Percentiles rank a stretch among this genome's conserved stretches.
These are phyloP conservation scores for Vigna angularis DNA, from an alignment of 306 rosid genomes.

Conservation along the genomic window DNA sequence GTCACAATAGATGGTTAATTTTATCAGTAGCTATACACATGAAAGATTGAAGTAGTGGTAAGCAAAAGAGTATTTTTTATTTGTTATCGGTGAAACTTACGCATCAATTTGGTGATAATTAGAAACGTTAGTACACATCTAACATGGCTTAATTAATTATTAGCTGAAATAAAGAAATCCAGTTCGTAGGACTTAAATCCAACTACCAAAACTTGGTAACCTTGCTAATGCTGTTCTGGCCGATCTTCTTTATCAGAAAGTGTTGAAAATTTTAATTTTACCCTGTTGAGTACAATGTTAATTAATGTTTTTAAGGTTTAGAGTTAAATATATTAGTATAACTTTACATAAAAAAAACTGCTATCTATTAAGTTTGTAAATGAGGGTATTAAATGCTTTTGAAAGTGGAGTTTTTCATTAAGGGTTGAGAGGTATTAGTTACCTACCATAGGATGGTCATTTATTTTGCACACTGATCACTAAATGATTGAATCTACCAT, in stretches of 20 bases:
- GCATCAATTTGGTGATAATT: conserved; percentile 29
- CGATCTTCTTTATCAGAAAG: conserved; percentile 28
- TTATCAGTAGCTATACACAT: too few relatives aligned
- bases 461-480: conserved; percentile 24
- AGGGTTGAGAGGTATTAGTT: conserved; percentile 26
- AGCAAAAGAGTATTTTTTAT: too few relatives aligned
- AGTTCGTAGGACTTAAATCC: conserved; percentile 31
- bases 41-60: too few relatives aligned
- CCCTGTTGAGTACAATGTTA: not conserved
- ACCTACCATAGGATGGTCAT: conserved; percentile 33
- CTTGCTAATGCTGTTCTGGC: conserved; percentile 42
- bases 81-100: not conserved
- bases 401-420: not conserved
- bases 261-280: not conserved
- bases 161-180: conserved; percentile 7
- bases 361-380: not conserved
- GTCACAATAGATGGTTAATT: too few relatives aligned
- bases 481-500: conserved; percentile 2
- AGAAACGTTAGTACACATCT: not conserved
- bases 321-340: not conserved
- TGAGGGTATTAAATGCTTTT: not conserved
- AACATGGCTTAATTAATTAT: conserved; percentile 16
- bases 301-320: not conserved
- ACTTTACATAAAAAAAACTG: not conserved
- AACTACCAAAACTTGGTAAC: conserved; percentile 9